phyloP scores from a whole-genome alignment of 805 yeast species.

The Saccharomycopsis fermentans region DNA sequence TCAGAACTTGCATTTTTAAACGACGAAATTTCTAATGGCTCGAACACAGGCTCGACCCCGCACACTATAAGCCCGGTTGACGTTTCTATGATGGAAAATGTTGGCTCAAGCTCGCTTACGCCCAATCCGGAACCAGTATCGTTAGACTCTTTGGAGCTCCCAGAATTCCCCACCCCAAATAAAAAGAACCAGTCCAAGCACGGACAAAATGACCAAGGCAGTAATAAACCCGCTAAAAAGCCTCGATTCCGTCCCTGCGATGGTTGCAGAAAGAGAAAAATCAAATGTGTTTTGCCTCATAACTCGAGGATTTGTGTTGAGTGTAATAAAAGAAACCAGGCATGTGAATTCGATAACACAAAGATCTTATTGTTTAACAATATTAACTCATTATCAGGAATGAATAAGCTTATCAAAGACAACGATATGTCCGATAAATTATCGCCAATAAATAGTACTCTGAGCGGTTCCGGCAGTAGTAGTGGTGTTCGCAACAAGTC shows the following conservation, averaged over 20 bases:
- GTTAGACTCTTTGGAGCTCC: slow-evolving; percentile 16
- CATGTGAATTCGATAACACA: slow-evolving; percentile 23
- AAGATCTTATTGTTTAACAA: slow-evolving; percentile 20
- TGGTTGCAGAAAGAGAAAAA: slow-evolving; percentile 30
- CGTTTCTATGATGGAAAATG: background rate
- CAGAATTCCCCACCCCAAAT: slow-evolving; percentile 7
- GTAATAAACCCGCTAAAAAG: slow-evolving; percentile 6
- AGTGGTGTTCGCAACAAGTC: background rate
- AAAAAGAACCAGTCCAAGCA: background rate
- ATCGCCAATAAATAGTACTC: background rate
- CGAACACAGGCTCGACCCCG: background rate
- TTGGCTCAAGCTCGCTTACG: background rate
- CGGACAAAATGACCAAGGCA: background rate
- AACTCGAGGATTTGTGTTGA: slow-evolving; percentile 22
- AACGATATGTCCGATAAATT: slow-evolving; percentile 1
- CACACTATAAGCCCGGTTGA: background rate
- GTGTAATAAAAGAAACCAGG: slow-evolving; percentile 25
- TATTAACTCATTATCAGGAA: slow-evolving; percentile 15
- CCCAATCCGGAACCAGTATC: slow-evolving; percentile 11
- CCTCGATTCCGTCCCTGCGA: slow-evolving; percentile 29
- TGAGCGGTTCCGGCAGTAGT: background rate
- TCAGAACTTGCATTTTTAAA: background rate
- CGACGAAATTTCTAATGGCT: background rate
- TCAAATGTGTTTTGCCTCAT: slow-evolving; percentile 25
- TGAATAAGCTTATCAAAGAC: slow-evolving; percentile 11